Evolutionary conservation across 169 alveolate species (phyloP), one percentile per base, ranked within the genome.

Genomic region (Plasmodium reichenowi): DNA sequence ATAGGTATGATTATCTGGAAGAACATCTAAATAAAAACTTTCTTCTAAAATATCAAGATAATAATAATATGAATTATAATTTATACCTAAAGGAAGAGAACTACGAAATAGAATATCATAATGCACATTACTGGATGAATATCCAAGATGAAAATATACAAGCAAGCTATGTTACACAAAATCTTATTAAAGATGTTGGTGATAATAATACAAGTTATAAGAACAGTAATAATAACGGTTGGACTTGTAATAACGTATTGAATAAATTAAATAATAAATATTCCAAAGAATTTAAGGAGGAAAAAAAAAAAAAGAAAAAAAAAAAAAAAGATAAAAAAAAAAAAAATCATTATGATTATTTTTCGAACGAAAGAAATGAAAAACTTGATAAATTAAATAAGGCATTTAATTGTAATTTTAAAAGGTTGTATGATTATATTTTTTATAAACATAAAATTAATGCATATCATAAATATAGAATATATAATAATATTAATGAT

Each of bases 381-480:
- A 6, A 17, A 0, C 6, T 26, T 4, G 64, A n/a, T 0, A 63
- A 60, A 12, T 10, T 10, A 60, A 64, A 59, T 32, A 13, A 9
- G 5, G 43, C 43, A 32, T 20, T 68, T 24, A 64, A 43, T 10
- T 86, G 92, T 20, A 86, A 60, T 17, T 86, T 86, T 54, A 24
- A 86, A 72, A 86, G 60, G 50, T 0, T 86, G 20, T 86, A 86
- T 48, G 92, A 86, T 67, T 86, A 86, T 64, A 86, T 86, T 26
- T 86, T 86, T 64, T 86, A 72, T 73, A 86, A 86, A 60, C 76
- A 59, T 67, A 86, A 86, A 72, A 59, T 86, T 50, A 70, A 86
- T 72, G 76, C 17, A 22, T 86, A 86, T 12, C 92, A 86, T 47
- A 86, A 86, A 13, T 59, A 86, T 48, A 59, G 92, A 72, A 72